Conservation (phyloP, 1,139 yeast species). For the Yarrowia galli region DNA sequence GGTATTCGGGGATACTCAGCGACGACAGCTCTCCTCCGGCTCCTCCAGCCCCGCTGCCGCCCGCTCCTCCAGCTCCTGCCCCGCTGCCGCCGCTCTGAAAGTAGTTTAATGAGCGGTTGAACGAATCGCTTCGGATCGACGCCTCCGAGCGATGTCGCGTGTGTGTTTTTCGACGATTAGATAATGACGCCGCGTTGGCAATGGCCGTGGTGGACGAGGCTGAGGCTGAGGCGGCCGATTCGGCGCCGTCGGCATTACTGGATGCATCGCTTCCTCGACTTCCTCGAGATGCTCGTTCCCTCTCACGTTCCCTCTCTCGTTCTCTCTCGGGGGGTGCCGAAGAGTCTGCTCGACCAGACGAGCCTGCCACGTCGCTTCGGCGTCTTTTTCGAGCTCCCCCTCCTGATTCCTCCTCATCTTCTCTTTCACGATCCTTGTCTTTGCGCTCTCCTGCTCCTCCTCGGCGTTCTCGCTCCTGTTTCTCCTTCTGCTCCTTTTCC, state of each 20-base stretch:
- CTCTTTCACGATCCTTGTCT: slow-evolving; percentile 19
- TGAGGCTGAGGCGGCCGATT: background rate
- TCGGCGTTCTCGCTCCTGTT: slow-evolving; percentile 16
- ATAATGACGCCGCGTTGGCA: slow-evolving; percentile 10
- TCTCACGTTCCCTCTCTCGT: background rate
- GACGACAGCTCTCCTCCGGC: slow-evolving; percentile 5
- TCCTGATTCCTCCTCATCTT: slow-evolving; percentile 7
- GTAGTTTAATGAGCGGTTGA: slow-evolving; percentile 41
- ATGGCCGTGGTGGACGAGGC: slow-evolving; percentile 11
- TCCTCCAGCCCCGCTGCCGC: too few species aligned
- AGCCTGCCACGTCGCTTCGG: slow-evolving; percentile 6
- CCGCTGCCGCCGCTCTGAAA: slow-evolving; percentile 31
- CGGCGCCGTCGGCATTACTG: background rate
- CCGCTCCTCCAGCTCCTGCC: slow-evolving; percentile 1
- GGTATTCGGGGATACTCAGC: slow-evolving; percentile 17
- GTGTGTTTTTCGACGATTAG: slow-evolving; percentile 40
- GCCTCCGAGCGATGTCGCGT: slow-evolving; percentile 42
- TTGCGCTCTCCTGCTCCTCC: background rate
- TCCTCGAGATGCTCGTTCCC: background rate
- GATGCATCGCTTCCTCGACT: slow-evolving; percentile 1
- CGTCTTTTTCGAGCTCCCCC: background rate
- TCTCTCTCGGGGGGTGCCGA: background rate
- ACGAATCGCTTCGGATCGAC: slow-evolving; percentile 40
- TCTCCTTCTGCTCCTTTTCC: slow-evolving; percentile 40
- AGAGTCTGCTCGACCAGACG: background rate